phyloP scores from a whole-genome alignment of 306 rosid species.

The Citrullus amarus region DNA sequence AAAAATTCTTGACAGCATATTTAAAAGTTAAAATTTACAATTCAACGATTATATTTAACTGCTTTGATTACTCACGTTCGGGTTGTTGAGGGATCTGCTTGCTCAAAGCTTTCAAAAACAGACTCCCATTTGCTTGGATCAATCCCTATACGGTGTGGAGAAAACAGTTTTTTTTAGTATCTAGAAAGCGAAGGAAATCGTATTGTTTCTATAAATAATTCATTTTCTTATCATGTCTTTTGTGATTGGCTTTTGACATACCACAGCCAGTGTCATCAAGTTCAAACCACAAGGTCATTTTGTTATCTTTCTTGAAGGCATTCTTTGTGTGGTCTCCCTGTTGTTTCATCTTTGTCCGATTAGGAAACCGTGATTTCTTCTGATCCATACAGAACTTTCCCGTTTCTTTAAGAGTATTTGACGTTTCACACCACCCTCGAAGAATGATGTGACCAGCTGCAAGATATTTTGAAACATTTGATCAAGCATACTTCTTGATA shows the following conservation, averaged over 20 bases:
- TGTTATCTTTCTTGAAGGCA: constrained; percentile 44
- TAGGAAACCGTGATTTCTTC: constrained; percentile 40
- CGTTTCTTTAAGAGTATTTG: constrained; percentile 21
- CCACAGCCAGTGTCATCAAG: constrained; percentile 96
- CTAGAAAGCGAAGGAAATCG: background rate
- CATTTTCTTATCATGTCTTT: background rate
- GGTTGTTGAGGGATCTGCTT: constrained; percentile 97
- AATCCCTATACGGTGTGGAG: constrained; percentile 41
- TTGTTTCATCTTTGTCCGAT: constrained; percentile 51
- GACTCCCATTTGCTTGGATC: constrained; percentile 96
- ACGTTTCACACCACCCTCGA: constrained; percentile 76
- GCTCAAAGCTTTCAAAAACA: constrained; percentile 98
- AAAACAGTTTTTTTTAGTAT: background rate
- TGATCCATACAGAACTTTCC: constrained; percentile 35
- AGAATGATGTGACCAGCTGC: constrained; percentile 95
- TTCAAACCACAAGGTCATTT: constrained; percentile 83
- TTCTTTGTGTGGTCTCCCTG: constrained; percentile 43
- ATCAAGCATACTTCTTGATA: background rate
- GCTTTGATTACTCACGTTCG: constrained; percentile 50
- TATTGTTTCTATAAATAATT: background rate
- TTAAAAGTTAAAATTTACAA: background rate
- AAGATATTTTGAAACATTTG: constrained; percentile 18
- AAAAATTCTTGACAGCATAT: background rate
- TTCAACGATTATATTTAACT: background rate
- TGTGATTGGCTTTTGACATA: constrained; percentile 20